These are phyloP conservation scores for Fusarium paranaense DNA, from an alignment of 2,329 filamentous ascomycete species.

Conservation along the genomic window DNA sequence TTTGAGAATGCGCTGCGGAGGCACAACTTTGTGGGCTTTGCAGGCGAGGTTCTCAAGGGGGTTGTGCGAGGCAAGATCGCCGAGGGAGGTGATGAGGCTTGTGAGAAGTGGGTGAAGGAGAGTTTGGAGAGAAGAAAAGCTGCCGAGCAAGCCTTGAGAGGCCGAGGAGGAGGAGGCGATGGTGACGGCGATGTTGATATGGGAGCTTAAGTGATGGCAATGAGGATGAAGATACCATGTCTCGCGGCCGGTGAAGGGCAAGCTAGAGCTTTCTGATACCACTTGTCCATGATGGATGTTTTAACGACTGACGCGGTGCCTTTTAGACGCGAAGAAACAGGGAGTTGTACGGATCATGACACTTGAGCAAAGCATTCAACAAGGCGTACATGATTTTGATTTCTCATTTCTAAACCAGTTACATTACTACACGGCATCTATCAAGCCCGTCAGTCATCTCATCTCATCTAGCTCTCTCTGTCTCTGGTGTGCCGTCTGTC, in stretches of 20 bases:
- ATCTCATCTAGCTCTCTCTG: constrained; percentile 6
- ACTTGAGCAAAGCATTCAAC: neutral
- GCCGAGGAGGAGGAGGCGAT: constrained; percentile 48
- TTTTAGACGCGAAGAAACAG: neutral
- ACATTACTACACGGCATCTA: constrained; percentile 30
- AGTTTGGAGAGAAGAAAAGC: constrained; percentile 67
- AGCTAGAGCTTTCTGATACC: constrained; percentile 17
- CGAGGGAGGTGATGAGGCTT: constrained; percentile 72
- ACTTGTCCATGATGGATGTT: neutral
- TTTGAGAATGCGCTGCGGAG: constrained; percentile 94
- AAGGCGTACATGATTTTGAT: neutral
- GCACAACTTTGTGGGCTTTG: constrained; percentile 97
- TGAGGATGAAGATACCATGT: constrained; percentile 18
- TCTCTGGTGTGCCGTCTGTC: neutral
- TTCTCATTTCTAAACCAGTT: constrained; percentile 19
- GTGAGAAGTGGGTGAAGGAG: constrained; percentile 79
- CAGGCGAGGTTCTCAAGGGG: constrained; percentile 88
- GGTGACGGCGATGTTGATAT: constrained; percentile 57
- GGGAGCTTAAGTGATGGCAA: constrained; percentile 42
- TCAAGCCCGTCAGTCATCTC: neutral
- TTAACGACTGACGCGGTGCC: neutral
- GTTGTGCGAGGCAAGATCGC: constrained; percentile 81
- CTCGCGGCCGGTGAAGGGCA: constrained; percentile 2
- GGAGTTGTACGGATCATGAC: neutral
- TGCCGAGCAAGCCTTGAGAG: constrained; percentile 50